Evolutionary conservation across 805 yeast species (phyloP), one percentile per base, ranked within the genome.

Genomic region (Candida maris): DNA sequence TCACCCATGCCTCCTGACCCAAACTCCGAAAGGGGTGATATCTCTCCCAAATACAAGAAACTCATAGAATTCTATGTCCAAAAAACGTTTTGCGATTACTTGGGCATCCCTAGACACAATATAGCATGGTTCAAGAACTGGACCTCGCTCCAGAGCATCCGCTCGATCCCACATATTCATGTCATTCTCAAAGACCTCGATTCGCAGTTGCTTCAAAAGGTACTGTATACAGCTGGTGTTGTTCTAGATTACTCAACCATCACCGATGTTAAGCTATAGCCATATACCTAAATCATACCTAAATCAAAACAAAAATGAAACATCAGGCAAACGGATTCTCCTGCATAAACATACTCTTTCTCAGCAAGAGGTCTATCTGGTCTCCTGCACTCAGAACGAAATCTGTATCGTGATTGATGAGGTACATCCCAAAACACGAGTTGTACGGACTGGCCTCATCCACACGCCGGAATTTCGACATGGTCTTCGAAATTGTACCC

Each of bases 51-150:
- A 8, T 64, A 72, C 15, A 69, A 74, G 39, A 43, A 38, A 1
- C 39, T 60, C 2, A 73, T 80, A 7, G 70, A 72, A 32, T 46
- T 42, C 16, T 72, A 73, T 38, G 61, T 83, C 8, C 52, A 63
- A 3, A 56, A 59, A 33, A 78, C 81, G 4, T 72, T 82, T 39
- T 60, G 68, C n/a, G 56, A 65, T 19, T 60, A 62, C 21, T 59
- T 75, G 26, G 71, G 68, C 7, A 52, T 66, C 12, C 49, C 58
- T 6, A 49, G 64, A 19, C 62, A 67, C 4, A 59, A 73, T 26
- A 48, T 73, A 29, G 53, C 67, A 2, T 83, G 91, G 91, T 84
- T 83, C 57, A 70, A 82, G 46, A 84, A 84, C 53, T 82, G 84
- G 75, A 72, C 80, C 6, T 67, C 71, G 5, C 56, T 84, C 27